Evolutionary conservation across 179 eudicot species (phyloP).

Genomic region (Heliamphora pulchella): DNA sequence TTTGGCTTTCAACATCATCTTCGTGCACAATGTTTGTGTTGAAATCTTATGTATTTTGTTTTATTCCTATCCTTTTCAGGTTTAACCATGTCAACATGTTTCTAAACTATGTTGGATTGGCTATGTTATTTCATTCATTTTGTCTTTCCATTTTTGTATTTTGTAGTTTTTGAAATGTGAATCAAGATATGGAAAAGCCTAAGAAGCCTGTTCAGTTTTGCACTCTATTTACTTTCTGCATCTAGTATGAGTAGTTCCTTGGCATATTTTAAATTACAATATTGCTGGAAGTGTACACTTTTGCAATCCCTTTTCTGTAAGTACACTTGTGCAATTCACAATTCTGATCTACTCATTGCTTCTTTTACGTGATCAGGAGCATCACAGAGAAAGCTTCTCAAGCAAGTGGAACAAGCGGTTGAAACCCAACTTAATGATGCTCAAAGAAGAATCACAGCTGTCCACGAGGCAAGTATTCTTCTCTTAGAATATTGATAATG

Average conservation of each 20-base stretch:
- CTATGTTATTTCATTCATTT: background rate
- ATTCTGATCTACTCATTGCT: slow-evolving; percentile 8
- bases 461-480: slow-evolving; percentile 45
- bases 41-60: background rate
- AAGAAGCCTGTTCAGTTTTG: background rate
- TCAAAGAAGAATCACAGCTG: slow-evolving; percentile 41
- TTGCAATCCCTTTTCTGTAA: background rate
- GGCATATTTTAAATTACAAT: background rate
- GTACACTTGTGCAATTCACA: slow-evolving; percentile 4
- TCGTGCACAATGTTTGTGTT: background rate
- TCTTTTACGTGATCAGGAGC: slow-evolving; percentile 35
- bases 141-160: background rate
- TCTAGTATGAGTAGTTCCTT: slow-evolving; percentile 3
- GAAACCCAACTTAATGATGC: slow-evolving; percentile 57
- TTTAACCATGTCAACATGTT: background rate
- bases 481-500: slow-evolving; percentile 1
- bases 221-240: background rate
- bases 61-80: background rate
- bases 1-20: background rate
- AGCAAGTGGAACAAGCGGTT: slow-evolving; percentile 59
- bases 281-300: background rate
- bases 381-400: slow-evolving; percentile 54
- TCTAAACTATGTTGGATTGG: background rate
- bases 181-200: background rate
- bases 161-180: background rate